These are phyloP conservation scores for Penicillium sp. DNA, from an alignment of 2,329 filamentous ascomycete genomes.

Conservation along the genomic window DNA sequence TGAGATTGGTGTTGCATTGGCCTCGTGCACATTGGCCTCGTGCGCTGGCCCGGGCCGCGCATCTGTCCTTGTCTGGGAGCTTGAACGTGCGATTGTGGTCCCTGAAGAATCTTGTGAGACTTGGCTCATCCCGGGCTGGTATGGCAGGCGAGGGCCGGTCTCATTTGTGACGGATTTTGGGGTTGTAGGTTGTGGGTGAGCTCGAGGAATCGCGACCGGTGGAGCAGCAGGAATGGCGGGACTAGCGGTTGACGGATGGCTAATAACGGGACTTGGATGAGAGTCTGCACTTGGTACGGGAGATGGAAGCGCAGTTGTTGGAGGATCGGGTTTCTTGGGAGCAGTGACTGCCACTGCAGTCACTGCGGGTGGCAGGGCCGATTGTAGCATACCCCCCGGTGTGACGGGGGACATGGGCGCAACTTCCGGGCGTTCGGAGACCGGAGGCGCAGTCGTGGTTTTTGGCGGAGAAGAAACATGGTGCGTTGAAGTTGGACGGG, in stretches of 20 bases:
- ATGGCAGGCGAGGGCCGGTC: not conserved
- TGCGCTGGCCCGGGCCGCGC: not conserved
- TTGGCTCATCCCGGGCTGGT: not conserved
- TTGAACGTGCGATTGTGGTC: not conserved
- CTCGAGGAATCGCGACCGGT: not conserved
- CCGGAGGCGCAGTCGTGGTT: not conserved
- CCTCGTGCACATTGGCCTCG: no score
- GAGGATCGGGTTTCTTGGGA: slow-evolving; percentile 10
- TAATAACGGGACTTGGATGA: slow-evolving; percentile 26
- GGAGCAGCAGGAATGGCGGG: not conserved
- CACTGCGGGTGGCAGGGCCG: not conserved
- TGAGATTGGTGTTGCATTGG: not conserved
- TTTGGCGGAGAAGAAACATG: not conserved
- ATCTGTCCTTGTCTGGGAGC: not conserved
- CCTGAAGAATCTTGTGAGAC: not conserved
- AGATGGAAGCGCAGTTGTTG: slow-evolving; percentile 25
- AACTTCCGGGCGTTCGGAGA: not conserved
- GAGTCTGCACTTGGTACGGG: slow-evolving; percentile 32
- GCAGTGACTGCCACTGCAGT: slow-evolving; percentile 1
- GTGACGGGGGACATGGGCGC: slow-evolving; percentile 24
- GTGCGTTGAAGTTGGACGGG: not conserved
- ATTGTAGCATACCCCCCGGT: slow-evolving; percentile 13
- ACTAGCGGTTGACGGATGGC: not conserved
- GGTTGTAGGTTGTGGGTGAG: not conserved
- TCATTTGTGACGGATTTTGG: not conserved